phyloP scores from a whole-genome alignment of 2,329 filamentous ascomycete species.

The Uncinocarpus reesii region DNA sequence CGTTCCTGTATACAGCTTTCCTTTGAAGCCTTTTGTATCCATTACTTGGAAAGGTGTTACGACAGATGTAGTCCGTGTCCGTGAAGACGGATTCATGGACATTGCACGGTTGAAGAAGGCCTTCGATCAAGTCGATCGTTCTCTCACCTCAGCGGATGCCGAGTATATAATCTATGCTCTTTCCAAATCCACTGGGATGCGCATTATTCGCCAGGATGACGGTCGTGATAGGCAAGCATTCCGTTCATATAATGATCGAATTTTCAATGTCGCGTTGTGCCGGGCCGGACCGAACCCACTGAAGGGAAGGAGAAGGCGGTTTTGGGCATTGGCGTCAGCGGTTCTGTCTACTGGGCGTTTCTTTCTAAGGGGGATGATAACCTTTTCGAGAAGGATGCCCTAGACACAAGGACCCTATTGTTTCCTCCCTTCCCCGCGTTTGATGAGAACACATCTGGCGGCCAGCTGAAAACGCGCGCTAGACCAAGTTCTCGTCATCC shows the following conservation, averaged over 20 bases:
- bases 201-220: constrained; percentile 88
- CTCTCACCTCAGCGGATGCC: constrained; percentile 77
- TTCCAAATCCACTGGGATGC: constrained; percentile 82
- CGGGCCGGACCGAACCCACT: constrained; percentile 48
- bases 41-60: constrained; percentile 53
- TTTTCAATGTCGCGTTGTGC: constrained; percentile 86
- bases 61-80: constrained; percentile 52
- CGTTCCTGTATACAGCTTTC: constrained; percentile 85
- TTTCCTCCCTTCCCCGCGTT: constrained; percentile 76
- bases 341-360: constrained; percentile 90
- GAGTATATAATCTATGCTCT: constrained; percentile 91
- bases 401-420: constrained; percentile 77
- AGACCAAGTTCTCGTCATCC: constrained; percentile 81
- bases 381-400: constrained; percentile 63
- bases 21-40: constrained; percentile 90
- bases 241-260: constrained; percentile 78
- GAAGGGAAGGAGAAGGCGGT: constrained; percentile 63
- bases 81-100: constrained; percentile 73
- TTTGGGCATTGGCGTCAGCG: constrained; percentile 86
- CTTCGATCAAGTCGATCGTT: constrained; percentile 93
- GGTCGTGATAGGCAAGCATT: constrained; percentile 88
- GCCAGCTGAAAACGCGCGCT: constrained; percentile 88
- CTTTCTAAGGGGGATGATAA: constrained; percentile 69
- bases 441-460: constrained; percentile 83
- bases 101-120: constrained; percentile 94